Evolutionary conservation across 495 filamentous ascomycete genomes (phyloP).

Genomic region (Aspergillus sclerotiicarbonarius): DNA sequence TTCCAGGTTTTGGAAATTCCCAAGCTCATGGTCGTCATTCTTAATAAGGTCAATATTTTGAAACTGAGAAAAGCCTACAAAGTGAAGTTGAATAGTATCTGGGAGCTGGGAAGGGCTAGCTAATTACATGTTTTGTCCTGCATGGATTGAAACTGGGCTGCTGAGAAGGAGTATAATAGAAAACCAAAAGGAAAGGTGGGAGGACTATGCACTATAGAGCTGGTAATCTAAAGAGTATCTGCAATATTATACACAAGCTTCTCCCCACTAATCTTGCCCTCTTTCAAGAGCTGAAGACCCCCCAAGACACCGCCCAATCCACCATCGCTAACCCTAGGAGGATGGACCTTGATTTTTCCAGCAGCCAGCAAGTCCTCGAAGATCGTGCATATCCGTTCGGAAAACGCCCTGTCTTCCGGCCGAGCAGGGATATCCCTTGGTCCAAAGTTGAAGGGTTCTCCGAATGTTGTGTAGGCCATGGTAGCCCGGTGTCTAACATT

Average conservation of each 20-base stretch:
- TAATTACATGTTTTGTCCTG: no score
- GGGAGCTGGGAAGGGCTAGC: no score
- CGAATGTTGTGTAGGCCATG: slow-evolving; percentile 37
- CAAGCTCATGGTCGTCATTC: no score
- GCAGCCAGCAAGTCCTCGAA: slow-evolving; percentile 43
- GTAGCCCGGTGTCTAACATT: slow-evolving; percentile 33
- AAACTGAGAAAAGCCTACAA: no score
- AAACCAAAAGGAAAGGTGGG: no score
- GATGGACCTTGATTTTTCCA: slow-evolving; percentile 53
- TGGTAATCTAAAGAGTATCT: no score
- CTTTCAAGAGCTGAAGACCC: slow-evolving; percentile 51
- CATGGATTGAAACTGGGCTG: no score
- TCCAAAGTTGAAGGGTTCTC: slow-evolving; percentile 40
- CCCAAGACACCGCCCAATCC: slow-evolving; percentile 53
- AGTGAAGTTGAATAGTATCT: no score
- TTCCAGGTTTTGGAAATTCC: no score
- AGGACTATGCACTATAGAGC: no score
- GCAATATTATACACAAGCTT: slow-evolving; percentile 56
- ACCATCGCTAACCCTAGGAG: slow-evolving; percentile 36
- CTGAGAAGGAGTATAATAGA: no score
- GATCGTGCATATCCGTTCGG: slow-evolving; percentile 36
- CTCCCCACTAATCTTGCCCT: slow-evolving; percentile 53
- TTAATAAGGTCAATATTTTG: no score
- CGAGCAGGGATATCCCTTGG: slow-evolving; percentile 31
- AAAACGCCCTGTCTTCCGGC: slow-evolving; percentile 36